Percentiles rank a stretch among this genome's conserved stretches.
Conservation (phyloP, 306 rosid species). For the Prunus campanulata region DNA sequence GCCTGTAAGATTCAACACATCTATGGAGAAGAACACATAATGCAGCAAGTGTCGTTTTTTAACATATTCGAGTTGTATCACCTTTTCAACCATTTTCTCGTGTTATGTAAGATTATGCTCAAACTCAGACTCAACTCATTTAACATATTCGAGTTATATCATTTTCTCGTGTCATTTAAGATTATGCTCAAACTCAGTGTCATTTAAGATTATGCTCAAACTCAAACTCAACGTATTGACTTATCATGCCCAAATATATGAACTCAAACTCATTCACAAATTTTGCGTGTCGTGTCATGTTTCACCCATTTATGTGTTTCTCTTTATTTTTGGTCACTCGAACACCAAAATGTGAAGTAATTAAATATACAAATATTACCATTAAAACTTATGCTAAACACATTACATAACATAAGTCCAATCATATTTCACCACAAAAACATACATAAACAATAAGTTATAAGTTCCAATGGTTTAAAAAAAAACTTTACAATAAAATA, state of each 20-base stretch:
- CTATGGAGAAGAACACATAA: too few relatives aligned
- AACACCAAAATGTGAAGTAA: background rate
- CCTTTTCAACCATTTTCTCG: too few relatives aligned
- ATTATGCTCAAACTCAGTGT: background rate
- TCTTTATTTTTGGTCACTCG: background rate
- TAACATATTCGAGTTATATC: too few relatives aligned
- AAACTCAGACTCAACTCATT: background rate
- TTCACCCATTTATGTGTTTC: background rate
- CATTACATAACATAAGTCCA: background rate
- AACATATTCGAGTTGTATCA: too few relatives aligned
- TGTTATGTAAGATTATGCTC: background rate
- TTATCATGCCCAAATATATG: background rate
- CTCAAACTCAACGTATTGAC: background rate
- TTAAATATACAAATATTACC: background rate
- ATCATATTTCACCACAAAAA: background rate
- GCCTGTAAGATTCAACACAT: too few relatives aligned
- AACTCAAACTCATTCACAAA: background rate
- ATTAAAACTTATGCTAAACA: background rate
- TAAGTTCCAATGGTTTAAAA: too few relatives aligned
- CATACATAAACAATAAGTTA: background rate
- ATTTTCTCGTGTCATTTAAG: background rate
- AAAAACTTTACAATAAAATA: background rate
- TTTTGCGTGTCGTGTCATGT: background rate
- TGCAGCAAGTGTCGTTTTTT: too few relatives aligned
- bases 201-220: too few relatives aligned